Base-by-base conservation (phyloP, 139 green algal species). In the Chloropicon primus region DNA sequence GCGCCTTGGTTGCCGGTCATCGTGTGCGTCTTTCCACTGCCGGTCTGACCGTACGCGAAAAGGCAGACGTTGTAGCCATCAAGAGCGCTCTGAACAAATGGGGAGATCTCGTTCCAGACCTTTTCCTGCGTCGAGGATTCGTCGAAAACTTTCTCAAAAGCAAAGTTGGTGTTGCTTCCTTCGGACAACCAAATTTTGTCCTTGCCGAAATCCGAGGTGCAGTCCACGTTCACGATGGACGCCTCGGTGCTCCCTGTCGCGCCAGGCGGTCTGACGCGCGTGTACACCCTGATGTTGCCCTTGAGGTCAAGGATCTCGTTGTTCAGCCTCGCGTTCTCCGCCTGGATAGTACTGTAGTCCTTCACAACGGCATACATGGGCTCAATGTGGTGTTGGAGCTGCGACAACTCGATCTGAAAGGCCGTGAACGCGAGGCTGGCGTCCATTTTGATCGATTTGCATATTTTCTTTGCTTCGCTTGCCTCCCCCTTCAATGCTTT, bases 271-370 rank as follows among this genome's bases (percentile, higher is more conserved):
- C 84, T 78, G 17, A 82, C 75, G 72, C 84, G 84, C 53, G 73
- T 82, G 23, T 81, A 86, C 17, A 88, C 84, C 25, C 84, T 80
- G 71, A 88, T 87, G 73, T 80, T 81, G 22, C 84, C 84, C 27
- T 83, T 83, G 26, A 86, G 74, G 29, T 86, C 79, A 24, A 25
- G 29, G 41, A 80, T 24, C 53, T 80, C 41, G 5, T 75, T 5
- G 28, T 75, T 21, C 22, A 80, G 41, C 2, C 2, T 25, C 29
- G 5, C 17, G 41, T n/a, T 62, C 41, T 62, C n/a, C n/a, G n/a
- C n/a, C n/a, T n/a, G n/a, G n/a, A n/a, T n/a, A n/a, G n/a, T n/a
- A n/a, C n/a, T n/a, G n/a, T n/a, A n/a, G n/a, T n/a, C n/a, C n/a
- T n/a, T n/a, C n/a, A n/a, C n/a, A n/a, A n/a, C n/a, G n/a, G n/a